A percentile compares a stretch with the other conserved stretches of the same genome.
phyloP scores from a whole-genome alignment of 1,284 basidiomycete species.

The Moniliophthora roreri region DNA sequence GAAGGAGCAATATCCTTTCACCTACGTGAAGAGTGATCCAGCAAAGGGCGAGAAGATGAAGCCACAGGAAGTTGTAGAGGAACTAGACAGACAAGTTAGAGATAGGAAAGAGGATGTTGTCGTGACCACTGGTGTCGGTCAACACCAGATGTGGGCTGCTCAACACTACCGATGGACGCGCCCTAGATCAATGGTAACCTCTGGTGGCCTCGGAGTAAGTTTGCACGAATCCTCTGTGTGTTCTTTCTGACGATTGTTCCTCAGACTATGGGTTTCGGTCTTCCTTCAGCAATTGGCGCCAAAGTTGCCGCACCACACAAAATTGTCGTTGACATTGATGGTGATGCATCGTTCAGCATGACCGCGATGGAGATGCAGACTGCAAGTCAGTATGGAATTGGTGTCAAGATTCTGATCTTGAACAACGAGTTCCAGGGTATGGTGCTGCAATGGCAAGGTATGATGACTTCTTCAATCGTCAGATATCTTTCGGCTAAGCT shows the following conservation, averaged over 20 bases:
- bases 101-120: conserved; percentile 87
- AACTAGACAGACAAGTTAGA: conserved; percentile 77
- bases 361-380: conserved; percentile 99
- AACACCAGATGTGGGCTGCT: conserved; percentile 99
- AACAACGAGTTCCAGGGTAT: conserved; percentile 98
- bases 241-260: conserved; percentile 15
- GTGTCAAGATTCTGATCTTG: conserved; percentile 89
- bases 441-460: conserved; percentile 98
- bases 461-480: conserved; percentile 18
- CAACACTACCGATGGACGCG: conserved; percentile 92
- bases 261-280: conserved; percentile 96
- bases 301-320: conserved; percentile 96
- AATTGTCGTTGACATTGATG: conserved; percentile 94
- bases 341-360: conserved; percentile 98
- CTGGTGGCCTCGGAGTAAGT: conserved; percentile 92
- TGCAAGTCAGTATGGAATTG: conserved; percentile 88
- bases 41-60: conserved; percentile 71
- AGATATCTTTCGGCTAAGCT: conserved; percentile 8
- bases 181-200: conserved; percentile 90
- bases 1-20: conserved; percentile 93
- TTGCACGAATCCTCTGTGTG: conserved; percentile 2
- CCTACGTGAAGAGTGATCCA: conserved; percentile 67
- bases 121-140: conserved; percentile 93
- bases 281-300: conserved; percentile 93
- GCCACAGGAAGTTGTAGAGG: conserved; percentile 96